These are phyloP conservation scores for Mycena haematopus DNA, from an alignment of 768 basidiomycete species.

Conservation along the genomic window DNA sequence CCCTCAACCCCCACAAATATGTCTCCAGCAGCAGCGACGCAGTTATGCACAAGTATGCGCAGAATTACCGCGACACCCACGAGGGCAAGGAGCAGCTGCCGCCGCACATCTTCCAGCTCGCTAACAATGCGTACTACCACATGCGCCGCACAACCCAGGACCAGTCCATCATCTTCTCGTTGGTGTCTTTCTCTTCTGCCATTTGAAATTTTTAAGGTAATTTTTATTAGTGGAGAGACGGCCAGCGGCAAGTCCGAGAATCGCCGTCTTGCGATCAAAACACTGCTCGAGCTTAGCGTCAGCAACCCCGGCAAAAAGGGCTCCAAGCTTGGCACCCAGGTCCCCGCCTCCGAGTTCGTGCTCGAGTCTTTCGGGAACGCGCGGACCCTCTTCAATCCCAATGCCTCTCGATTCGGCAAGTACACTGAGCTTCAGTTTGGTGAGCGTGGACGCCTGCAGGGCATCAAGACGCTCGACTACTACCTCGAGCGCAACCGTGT, in stretches of 20 bases:
- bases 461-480: slow-evolving; percentile 95
- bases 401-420: slow-evolving; percentile 96
- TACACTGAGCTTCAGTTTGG: slow-evolving; percentile 98
- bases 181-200: slow-evolving; percentile 34
- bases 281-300: slow-evolving; percentile 89
- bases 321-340: slow-evolving; percentile 82
- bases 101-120: slow-evolving; percentile 93
- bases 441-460: slow-evolving; percentile 86
- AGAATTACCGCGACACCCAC: slow-evolving; percentile 81
- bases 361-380: slow-evolving; percentile 95
- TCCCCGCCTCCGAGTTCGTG: slow-evolving; percentile 94
- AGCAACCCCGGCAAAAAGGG: slow-evolving; percentile 93
- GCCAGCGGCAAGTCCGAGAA: slow-evolving; percentile 95
- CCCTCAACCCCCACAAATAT: slow-evolving; percentile 94
- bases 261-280: slow-evolving; percentile 88
- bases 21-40: slow-evolving; percentile 85
- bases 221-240: slow-evolving; percentile 79
- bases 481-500: slow-evolving; percentile 93
- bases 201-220: not conserved
- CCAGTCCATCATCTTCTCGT: slow-evolving; percentile 89
- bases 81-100: slow-evolving; percentile 64
- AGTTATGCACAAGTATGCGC: slow-evolving; percentile 82
- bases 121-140: slow-evolving; percentile 93
- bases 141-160: slow-evolving; percentile 91
- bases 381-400: slow-evolving; percentile 89